A percentile compares a stretch with the other conserved stretches of the same genome.
Evolutionary conservation across 495 filamentous ascomycete species (phyloP).

Genomic region (Aspergillus avenaceus): DNA sequence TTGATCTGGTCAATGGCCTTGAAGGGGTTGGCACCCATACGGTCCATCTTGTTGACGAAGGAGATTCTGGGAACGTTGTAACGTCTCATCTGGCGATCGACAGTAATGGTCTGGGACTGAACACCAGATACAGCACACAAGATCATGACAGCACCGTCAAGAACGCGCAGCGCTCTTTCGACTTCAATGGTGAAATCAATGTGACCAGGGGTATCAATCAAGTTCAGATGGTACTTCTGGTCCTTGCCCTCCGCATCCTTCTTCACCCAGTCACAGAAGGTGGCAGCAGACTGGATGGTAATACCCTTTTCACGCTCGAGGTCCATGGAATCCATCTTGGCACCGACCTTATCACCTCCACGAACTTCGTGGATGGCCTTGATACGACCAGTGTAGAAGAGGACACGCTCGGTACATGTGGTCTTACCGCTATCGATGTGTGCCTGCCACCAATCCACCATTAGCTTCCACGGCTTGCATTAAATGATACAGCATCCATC

Average conservation of each 20-base stretch:
- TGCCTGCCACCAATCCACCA: constrained; percentile 51
- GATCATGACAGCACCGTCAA: constrained; percentile 98
- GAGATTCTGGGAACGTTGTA: constrained; percentile 95
- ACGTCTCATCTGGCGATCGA: constrained; percentile 96
- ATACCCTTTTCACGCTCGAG: constrained; percentile 97
- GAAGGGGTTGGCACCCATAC: constrained; percentile 98
- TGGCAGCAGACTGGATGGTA: constrained; percentile 96
- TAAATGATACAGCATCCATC: constrained; percentile 10
- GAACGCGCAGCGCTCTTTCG: constrained; percentile 88
- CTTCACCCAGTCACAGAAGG: constrained; percentile 97
- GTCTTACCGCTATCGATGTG: constrained; percentile 99
- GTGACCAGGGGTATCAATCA: constrained; percentile 98
- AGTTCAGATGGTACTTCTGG: constrained; percentile 92
- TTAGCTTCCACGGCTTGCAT: background rate
- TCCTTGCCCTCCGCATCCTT: constrained; percentile 66
- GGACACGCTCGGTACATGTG: constrained; percentile 91
- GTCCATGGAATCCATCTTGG: constrained; percentile 99
- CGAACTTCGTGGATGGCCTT: constrained; percentile 97
- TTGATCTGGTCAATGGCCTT: constrained; percentile 98
- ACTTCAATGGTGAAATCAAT: constrained; percentile 99
- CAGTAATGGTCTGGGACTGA: constrained; percentile 96
- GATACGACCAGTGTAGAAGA: constrained; percentile 97
- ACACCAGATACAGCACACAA: constrained; percentile 96
- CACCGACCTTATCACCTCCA: constrained; percentile 90
- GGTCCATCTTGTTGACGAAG: constrained; percentile 99